Evolutionary conservation across 2,329 filamentous ascomycete species (phyloP), one percentile per base, ranked within the genome.

Genomic region (Aspergillus fischeri): DNA sequence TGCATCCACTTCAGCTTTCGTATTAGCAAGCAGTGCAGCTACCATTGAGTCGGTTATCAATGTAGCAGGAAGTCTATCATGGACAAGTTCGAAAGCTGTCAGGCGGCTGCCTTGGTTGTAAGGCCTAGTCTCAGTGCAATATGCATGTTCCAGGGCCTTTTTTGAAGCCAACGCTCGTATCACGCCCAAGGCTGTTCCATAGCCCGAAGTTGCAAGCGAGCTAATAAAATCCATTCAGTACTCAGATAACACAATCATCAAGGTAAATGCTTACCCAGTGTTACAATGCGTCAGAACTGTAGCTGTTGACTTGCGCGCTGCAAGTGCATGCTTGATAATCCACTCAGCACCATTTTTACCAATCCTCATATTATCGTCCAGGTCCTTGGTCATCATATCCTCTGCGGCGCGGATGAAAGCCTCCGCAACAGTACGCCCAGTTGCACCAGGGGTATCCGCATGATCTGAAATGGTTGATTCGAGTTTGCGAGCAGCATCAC

Each of bases 261-360:
- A 28, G n/a, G 56, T 49, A 17, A 41, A 49, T 32, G n/a, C 77
- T 57, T 80, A 89, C 86, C 94, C 94, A 24, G 94, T 99, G 75
- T 99, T 99, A 81, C 94, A 99, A 76, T 99, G 95, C 10, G 94
- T 99, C 64, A 99, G 78, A 47, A 99, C 88, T n/a, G 90, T 91
- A 50, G 96, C 77, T 63, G 81, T 79, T 65, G 75, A 80, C 81
- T 72, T 61, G 80, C 71, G 70, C 81, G 74, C 64, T 75, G 49
- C 78, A 38, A 61, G 75, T 68, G 70, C 68, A 65, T 90, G 85
- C 44, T 81, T 77, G 56, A 85, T 76, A 35, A 99, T 87, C 90
- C 94, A 99, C 62, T 86, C 81, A 0, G 92, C 90, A 42, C 94
- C 94, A 71, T 89, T 80, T 58, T 86, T 81, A 51, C 94, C 94